Base-by-base conservation (phyloP, 768 basidiomycete genomes). In the Coprinellus micaceus region DNA sequence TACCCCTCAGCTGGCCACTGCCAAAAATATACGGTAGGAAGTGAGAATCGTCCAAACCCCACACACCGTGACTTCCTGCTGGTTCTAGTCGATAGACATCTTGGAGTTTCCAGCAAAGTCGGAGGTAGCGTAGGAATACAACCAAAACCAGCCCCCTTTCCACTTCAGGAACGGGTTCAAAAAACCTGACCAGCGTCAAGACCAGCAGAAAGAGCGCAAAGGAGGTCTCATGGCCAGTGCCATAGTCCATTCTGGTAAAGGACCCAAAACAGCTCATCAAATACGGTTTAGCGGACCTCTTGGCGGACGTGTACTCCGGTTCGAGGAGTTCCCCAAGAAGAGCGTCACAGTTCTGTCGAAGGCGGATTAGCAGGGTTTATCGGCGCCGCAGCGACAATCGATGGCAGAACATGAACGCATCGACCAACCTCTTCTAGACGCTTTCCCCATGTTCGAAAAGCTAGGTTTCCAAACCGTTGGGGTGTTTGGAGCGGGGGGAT, bases 41-140 rank as follows among this genome's bases (percentile, higher is more conserved):
- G 51, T 78, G 81, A 53, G 88, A 96, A 67, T 97, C 95, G 64
- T 98, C 95, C 36, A 98, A 73, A 1, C 95, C 97, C 97, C 96
- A 99, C 0, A 98, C 96, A 3, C 97, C 97, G 67, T 98, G 95
- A 60, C 91, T 95, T 7, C 97, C 97, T 2, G 97, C 97, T 4
- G 95, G 94, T 70, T 98, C 96, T 10, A 99, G 83, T 48, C 78
- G 83, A 69, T 98, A 99, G 29, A 83, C 81, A 60, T 94, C 90
- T 67, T 98, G 94, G 15, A 98, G 77, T 55, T 79, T 81, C 84
- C 91, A 94, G 59, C 88, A 90, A 30, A 98, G 77, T 30, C 79
- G 77, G 41, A 94, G 72, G 67, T 99, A 99, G 43, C 88, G 83
- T 25, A 81, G 66, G 62, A 91, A 92, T 12, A 93, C 74, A n/a